Evolutionary conservation across 148 eudicot species (phyloP).

Genomic region (Vaccinium myrtillus): DNA sequence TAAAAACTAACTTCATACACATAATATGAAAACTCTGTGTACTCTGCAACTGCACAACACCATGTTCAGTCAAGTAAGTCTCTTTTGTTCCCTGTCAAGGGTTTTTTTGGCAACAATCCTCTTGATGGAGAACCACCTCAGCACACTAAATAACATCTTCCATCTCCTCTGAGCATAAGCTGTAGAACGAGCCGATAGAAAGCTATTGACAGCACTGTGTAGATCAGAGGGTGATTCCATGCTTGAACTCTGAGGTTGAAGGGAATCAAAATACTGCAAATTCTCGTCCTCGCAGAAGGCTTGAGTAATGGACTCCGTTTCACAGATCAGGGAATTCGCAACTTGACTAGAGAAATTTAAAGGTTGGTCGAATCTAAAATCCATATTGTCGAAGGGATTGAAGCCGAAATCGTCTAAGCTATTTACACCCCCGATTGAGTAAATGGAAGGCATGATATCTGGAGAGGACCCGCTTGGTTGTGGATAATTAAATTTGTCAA

Average conservation of each 20-base stretch:
- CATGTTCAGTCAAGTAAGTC: conserved; percentile 5
- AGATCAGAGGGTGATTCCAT: conserved; percentile 42
- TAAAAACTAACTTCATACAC: not conserved
- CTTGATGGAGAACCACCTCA: conserved; percentile 49
- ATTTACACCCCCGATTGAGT: conserved; percentile 51
- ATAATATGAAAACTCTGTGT: not conserved
- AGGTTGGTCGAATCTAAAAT: conserved; percentile 45
- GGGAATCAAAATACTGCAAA: conserved; percentile 47
- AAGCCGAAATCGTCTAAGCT: conserved; percentile 55
- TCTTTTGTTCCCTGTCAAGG: conserved; percentile 13
- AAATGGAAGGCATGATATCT: conserved; percentile 60
- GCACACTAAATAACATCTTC: conserved; percentile 51
- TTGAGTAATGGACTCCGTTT: conserved; percentile 40
- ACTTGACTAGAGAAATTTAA: conserved; percentile 39
- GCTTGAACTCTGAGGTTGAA: conserved; percentile 33
- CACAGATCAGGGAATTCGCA: conserved; percentile 41
- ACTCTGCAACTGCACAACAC: conserved; percentile 17
- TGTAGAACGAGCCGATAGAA: conserved; percentile 31
- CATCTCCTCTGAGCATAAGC: conserved; percentile 56
- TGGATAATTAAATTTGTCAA: conserved; percentile 28
- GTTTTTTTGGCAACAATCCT: conserved; percentile 43
- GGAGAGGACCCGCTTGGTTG: conserved; percentile 47
- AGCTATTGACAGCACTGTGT: conserved; percentile 36
- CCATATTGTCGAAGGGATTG: conserved; percentile 42
- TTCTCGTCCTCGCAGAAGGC: conserved; percentile 48